Percentiles rank a stretch among this genome's conserved stretches.
Evolutionary conservation across 225 moss, liverwort and hornwort species (phyloP).

Genomic region (Thuidium tamariscinum): DNA sequence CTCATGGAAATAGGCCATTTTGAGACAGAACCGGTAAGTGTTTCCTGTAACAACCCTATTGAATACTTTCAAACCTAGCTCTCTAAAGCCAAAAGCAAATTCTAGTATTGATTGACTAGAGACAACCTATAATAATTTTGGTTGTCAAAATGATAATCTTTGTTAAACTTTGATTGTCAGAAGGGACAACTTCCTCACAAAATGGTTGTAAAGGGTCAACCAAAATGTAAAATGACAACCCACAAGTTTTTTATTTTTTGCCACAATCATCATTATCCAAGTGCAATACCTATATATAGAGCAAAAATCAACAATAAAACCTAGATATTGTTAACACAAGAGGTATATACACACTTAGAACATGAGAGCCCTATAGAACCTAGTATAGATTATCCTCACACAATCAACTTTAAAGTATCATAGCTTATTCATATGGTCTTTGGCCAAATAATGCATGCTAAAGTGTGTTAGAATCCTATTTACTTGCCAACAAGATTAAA

Average conservation of each 20-base stretch:
- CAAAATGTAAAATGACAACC: not conserved
- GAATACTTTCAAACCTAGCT: not conserved
- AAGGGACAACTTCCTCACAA: accelerated
- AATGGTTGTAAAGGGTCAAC: not conserved
- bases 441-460: not conserved
- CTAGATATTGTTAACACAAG: not conserved
- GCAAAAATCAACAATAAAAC: not conserved
- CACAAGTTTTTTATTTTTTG: not conserved
- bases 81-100: not conserved
- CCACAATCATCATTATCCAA: not conserved
- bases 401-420: not conserved
- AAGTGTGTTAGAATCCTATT: not conserved
- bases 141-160: not conserved
- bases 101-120: not conserved
- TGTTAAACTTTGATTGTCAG: not conserved
- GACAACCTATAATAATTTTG: no score
- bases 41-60: no score
- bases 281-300: not conserved
- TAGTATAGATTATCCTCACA: not conserved
- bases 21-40: no score
- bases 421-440: not conserved
- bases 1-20: no score
- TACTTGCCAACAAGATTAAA: not conserved
- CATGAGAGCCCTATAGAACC: accelerated
- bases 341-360: no score